Conservation (phyloP, 2,329 filamentous ascomycete species). For the Epichloe baconii region DNA sequence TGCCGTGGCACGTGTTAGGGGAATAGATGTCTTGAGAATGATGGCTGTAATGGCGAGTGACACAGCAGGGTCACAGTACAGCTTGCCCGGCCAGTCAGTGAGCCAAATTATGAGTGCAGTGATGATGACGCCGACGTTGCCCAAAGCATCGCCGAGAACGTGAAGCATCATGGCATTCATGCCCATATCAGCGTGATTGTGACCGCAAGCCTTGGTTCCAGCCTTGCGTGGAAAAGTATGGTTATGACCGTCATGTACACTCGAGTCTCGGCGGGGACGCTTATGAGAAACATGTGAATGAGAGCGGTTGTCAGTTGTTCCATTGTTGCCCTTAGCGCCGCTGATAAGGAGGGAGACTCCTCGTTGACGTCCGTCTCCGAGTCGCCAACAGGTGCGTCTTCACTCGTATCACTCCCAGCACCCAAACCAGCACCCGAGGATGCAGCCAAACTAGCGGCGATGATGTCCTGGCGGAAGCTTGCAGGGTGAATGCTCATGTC, state of each 20-base stretch:
- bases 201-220: slow-evolving; percentile 50
- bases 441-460: slow-evolving; percentile 56
- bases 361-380: slow-evolving; percentile 29
- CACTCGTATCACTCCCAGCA: slow-evolving; percentile 42
- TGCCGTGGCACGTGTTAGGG: slow-evolving; percentile 65
- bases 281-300: slow-evolving; percentile 11
- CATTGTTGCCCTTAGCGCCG: slow-evolving; percentile 16
- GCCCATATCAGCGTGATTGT: slow-evolving; percentile 80
- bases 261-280: slow-evolving; percentile 31
- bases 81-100: slow-evolving; percentile 65
- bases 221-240: slow-evolving; percentile 62
- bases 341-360: slow-evolving; percentile 29
- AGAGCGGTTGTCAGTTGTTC: slow-evolving; percentile 15
- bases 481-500: slow-evolving; percentile 80
- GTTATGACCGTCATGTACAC: slow-evolving; percentile 59
- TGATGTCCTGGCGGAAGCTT: slow-evolving; percentile 84
- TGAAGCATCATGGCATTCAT: slow-evolving; percentile 78
- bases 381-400: slow-evolving; percentile 31
- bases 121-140: slow-evolving; percentile 74
- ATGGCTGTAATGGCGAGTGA: slow-evolving; percentile 87
- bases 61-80: slow-evolving; percentile 82
- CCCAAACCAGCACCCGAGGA: slow-evolving; percentile 35
- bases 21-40: slow-evolving; percentile 60
- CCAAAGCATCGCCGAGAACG: slow-evolving; percentile 70
- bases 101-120: slow-evolving; percentile 87